phyloP scores from a whole-genome alignment of 1,284 basidiomycete genomes.

The Ustilago esculenta region DNA sequence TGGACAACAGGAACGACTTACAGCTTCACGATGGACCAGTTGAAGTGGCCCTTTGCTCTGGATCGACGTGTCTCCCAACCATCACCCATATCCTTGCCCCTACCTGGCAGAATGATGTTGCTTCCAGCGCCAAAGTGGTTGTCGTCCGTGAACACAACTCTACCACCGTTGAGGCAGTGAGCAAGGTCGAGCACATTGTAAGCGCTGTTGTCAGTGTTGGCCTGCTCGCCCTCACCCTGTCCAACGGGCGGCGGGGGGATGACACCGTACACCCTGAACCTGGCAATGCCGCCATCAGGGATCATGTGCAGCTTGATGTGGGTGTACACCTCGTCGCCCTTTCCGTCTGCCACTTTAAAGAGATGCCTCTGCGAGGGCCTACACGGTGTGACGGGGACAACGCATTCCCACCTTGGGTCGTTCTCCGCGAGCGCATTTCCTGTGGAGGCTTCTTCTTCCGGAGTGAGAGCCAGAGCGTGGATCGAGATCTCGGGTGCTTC shows the following conservation, averaged over 20 bases:
- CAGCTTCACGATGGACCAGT: constrained; percentile 91
- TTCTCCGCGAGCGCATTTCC: constrained; percentile 52
- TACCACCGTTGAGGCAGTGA: constrained; percentile 87
- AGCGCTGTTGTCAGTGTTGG: constrained; percentile 63
- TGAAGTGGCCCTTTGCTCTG: constrained; percentile 79
- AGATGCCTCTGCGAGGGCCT: constrained; percentile 87
- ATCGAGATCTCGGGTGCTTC: constrained; percentile 71
- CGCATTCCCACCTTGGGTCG: constrained; percentile 57
- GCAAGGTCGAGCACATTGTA: constrained; percentile 78
- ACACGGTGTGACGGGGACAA: constrained; percentile 58
- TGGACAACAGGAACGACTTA: constrained; percentile 69
- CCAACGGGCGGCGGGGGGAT: constrained; percentile 58
- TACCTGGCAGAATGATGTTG: constrained; percentile 89
- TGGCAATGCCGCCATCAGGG: constrained; percentile 83
- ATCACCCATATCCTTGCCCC: constrained; percentile 91
- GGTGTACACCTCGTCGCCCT: constrained; percentile 71
- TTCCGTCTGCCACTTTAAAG: constrained; percentile 73
- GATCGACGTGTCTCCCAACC: constrained; percentile 98
- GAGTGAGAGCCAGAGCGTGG: constrained; percentile 44
- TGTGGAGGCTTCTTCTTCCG: constrained; percentile 32
- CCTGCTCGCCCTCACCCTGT: constrained; percentile 65
- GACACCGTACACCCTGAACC: constrained; percentile 67
- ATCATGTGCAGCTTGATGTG: constrained; percentile 94
- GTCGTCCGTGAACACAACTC: constrained; percentile 78
- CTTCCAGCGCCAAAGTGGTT: constrained; percentile 93